These are phyloP conservation scores for Paxillus rubicundulus DNA, from an alignment of 768 basidiomycete species.

Conservation along the genomic window DNA sequence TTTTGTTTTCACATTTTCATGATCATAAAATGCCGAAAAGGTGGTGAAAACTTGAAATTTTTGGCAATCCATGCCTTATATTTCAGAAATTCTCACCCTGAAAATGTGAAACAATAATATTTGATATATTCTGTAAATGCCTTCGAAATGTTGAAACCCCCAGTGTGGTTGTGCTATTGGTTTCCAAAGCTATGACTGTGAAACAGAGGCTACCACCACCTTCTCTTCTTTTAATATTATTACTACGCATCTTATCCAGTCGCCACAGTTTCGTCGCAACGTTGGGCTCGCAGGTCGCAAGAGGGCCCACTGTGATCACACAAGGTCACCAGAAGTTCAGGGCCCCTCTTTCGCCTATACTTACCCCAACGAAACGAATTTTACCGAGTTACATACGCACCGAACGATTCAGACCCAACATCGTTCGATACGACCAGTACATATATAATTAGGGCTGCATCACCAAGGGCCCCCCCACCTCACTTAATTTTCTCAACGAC, in stretches of 20 bases:
- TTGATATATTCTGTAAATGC: too few species aligned
- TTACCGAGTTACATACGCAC: neutral
- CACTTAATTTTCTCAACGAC: neutral
- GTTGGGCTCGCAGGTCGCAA: neutral
- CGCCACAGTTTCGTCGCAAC: neutral
- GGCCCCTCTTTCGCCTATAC: neutral
- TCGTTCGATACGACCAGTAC: slow-evolving; percentile 13
- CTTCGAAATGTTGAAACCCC: too few species aligned
- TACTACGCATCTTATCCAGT: neutral
- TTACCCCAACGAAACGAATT: slow-evolving; percentile 5
- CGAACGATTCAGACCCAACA: slow-evolving; percentile 11
- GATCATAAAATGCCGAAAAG: too few species aligned
- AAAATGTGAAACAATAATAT: too few species aligned
- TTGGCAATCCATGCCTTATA: too few species aligned
- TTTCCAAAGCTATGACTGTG: neutral
- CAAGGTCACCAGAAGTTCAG: neutral
- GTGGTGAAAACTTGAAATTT: too few species aligned
- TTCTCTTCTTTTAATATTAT: neutral
- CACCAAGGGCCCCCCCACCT: neutral
- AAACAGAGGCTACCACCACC: neutral
- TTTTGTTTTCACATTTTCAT: too few species aligned
- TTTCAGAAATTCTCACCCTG: too few species aligned
- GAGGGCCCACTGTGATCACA: neutral
- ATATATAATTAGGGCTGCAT: slow-evolving; percentile 14
- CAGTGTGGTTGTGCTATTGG: too few species aligned